Evolutionary conservation across 352 stramenopile species (phyloP), one percentile per base, ranked within the genome.

Genomic region (Phytophthora brassicae): DNA sequence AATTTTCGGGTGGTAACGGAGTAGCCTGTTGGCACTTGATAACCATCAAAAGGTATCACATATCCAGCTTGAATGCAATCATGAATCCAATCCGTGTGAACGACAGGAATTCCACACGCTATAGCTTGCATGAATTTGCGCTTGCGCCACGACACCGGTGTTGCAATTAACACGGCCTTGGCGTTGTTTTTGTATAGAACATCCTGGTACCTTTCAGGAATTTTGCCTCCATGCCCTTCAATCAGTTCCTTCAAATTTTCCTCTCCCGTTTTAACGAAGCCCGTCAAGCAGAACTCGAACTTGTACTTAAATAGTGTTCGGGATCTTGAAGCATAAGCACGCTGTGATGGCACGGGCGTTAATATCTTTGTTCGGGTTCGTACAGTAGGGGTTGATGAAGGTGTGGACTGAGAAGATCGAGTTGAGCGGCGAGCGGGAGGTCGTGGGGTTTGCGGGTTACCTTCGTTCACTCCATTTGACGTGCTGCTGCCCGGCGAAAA

Each of bases 41-140:
- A 94, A 7, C 86, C 81, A 17, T 88, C 73, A 14, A 92, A 88
- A 3, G 84, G 75, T 35, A 90, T 41, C n/a, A 83, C 55, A 26
- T 69, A 42, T 1, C 66, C 68, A n/a, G 59, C 57, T 33, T 76
- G 72, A 42, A 86, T 79, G 46, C 86, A 92, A 45, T 71, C 71
- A 23, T 84, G 77, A 12, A 94, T 75, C 86, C 86, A 94, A 41
- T 92, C 86, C 0, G 86, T 81, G 63, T 94, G 86, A 16, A 94
- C 68, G 3, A 94, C 80, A 13, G 86, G 81, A 16, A 94, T 89
- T n/a, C 83, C 81, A 56, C 76, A 89, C n/a, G 80, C 80, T 48
- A 94, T 47, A 6, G 86, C 86, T 56, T 84, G 79, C 68, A 90
- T 85, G 62, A 91, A 90, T 71, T 94, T 94, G 35, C 79, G 74